These are phyloP conservation scores for Plasmodium sp. DNA, from an alignment of 169 alveolate species.

Conservation along the genomic window DNA sequence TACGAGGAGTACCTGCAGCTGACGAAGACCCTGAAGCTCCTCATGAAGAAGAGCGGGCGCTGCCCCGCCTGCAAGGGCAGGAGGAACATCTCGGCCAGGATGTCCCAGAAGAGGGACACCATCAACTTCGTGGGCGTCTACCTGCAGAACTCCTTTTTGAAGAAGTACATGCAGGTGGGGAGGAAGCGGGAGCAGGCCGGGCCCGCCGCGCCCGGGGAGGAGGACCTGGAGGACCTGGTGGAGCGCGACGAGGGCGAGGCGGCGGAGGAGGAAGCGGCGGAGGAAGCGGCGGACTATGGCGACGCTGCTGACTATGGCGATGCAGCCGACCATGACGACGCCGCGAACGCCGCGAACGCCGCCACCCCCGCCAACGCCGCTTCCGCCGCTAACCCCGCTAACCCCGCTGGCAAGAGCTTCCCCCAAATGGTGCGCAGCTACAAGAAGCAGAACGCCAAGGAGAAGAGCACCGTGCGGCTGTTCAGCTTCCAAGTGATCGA, in stretches of 20 bases:
- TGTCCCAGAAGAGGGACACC: slow-evolving; percentile 27
- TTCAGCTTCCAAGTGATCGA: slow-evolving; percentile 89
- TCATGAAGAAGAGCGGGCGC: slow-evolving; percentile 10
- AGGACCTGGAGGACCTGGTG: slow-evolving; percentile 17
- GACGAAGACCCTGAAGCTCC: background rate
- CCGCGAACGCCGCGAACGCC: background rate
- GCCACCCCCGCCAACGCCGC: background rate
- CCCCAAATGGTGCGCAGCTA: slow-evolving; percentile 38
- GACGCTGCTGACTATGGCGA: no score
- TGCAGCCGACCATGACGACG: no score
- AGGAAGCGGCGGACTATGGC: background rate
- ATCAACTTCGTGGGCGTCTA: slow-evolving; percentile 19
- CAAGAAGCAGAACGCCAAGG: slow-evolving; percentile 81
- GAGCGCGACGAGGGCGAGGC: background rate
- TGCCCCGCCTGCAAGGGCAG: slow-evolving; percentile 7
- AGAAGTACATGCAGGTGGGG: slow-evolving; percentile 39
- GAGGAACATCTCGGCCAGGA: slow-evolving; percentile 6
- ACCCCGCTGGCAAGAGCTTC: slow-evolving; percentile 15
- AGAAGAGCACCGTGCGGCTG: slow-evolving; percentile 81
- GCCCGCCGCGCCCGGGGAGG: slow-evolving; percentile 51
- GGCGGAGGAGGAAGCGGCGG: background rate
- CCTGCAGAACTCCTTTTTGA: slow-evolving; percentile 47
- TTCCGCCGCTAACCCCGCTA: background rate
- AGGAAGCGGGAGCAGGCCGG: slow-evolving; percentile 55
- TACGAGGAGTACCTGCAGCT: slow-evolving; percentile 43